phyloP scores from a whole-genome alignment of 2,329 filamentous ascomycete genomes.

The Westerdykella sp. region DNA sequence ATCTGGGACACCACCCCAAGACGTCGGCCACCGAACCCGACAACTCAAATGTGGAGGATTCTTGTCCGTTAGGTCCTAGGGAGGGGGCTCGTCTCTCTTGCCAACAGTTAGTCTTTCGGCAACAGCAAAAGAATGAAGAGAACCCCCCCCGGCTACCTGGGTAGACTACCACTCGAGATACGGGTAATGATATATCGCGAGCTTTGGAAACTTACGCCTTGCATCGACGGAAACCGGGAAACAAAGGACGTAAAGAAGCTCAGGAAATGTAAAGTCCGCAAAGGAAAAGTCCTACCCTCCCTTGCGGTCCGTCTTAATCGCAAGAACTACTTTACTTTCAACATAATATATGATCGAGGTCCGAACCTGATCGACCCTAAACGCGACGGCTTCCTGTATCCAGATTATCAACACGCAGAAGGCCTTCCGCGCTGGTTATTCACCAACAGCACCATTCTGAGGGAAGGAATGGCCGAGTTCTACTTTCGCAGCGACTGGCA shows the following conservation, averaged over 20 bases:
- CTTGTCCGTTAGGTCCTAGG: no score
- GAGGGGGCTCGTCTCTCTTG: no score
- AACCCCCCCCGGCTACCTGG: no score
- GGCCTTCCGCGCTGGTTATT: not conserved
- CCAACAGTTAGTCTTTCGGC: no score
- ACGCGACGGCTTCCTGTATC: not conserved
- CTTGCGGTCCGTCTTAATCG: no score
- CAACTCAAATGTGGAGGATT: no score
- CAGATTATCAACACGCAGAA: not conserved
- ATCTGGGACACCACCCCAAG: no score
- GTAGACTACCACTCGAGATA: not conserved
- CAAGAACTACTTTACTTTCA: not conserved
- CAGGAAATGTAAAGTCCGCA: no score
- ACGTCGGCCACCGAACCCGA: no score
- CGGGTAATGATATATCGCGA: slow-evolving; percentile 2
- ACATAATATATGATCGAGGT: not conserved
- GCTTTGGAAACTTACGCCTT: not conserved
- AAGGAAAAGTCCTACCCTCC: no score
- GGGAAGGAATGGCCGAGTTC: not conserved
- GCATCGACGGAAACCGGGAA: not conserved
- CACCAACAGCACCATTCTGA: not conserved
- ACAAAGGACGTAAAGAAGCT: not conserved
- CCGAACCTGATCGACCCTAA: not conserved
- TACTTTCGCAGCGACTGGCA: not conserved
- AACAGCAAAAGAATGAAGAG: no score